Percentiles rank a stretch among this genome's conserved stretches.
Evolutionary conservation across 371 early-diverging fungal genomes (phyloP).

Genomic region (Actinomucor elegans): DNA sequence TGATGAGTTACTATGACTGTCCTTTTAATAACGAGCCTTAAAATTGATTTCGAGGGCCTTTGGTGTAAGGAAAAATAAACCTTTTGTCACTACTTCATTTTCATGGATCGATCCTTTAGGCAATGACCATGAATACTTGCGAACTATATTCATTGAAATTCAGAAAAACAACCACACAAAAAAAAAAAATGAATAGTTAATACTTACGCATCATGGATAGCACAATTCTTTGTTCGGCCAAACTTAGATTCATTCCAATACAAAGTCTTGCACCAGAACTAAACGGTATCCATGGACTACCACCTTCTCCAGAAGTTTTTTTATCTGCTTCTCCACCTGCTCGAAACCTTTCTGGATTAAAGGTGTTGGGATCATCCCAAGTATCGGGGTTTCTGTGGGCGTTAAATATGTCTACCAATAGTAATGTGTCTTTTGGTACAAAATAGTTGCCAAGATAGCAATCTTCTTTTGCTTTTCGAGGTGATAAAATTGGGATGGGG

Average conservation of each 20-base stretch:
- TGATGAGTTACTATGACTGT: too few species aligned
- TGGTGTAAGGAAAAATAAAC: not conserved
- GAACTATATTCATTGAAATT: not conserved
- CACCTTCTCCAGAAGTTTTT: conserved; percentile 19
- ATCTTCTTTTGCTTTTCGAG: conserved; percentile 12
- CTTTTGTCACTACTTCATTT: not conserved
- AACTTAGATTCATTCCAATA: conserved; percentile 58
- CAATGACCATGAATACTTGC: conserved; percentile 20
- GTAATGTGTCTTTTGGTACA: conserved; percentile 10
- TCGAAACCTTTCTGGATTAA: conserved; percentile 52
- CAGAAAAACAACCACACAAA: not conserved
- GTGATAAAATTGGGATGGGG: too few species aligned
- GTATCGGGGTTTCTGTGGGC: conserved; percentile 28
- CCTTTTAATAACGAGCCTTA: not conserved
- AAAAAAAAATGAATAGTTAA: too few species aligned
- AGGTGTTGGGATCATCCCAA: conserved; percentile 39
- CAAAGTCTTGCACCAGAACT: conserved; percentile 54
- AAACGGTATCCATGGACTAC: conserved; percentile 62
- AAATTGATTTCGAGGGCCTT: conserved; percentile 1
- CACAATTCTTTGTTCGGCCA: conserved; percentile 52
- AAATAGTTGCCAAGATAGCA: not conserved
- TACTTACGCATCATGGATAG: conserved; percentile 49
- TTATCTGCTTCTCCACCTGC: conserved; percentile 24
- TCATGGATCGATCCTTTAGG: conserved; percentile 10
- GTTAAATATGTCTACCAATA: conserved; percentile 11